phyloP scores from a whole-genome alignment of 108 stramenopile genomes.

The Cyclotella cryptica region DNA sequence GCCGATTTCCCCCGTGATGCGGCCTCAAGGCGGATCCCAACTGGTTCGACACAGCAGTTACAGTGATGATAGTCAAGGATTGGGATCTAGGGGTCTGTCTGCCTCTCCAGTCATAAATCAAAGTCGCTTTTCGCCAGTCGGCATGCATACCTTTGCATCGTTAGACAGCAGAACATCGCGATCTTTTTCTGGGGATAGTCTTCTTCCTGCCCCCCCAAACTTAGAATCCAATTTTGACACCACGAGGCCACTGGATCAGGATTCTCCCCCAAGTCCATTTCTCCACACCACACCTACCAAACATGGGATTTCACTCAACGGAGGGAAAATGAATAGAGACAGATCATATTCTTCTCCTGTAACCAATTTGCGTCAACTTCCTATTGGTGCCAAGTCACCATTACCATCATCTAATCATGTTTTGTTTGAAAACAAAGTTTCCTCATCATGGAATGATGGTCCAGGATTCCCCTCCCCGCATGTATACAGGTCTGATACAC shows the following conservation, averaged over 20 bases:
- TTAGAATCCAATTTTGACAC: slow-evolving; percentile 24
- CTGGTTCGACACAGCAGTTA: slow-evolving; percentile 24
- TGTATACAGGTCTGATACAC: slow-evolving; percentile 14
- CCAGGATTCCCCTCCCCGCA: slow-evolving; percentile 29
- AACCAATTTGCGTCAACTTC: slow-evolving; percentile 27
- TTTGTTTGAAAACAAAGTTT: slow-evolving; percentile 38
- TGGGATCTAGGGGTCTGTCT: slow-evolving; percentile 13
- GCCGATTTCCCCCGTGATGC: slow-evolving; percentile 29
- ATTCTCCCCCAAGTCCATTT: slow-evolving; percentile 23
- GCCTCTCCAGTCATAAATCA: slow-evolving; percentile 30
- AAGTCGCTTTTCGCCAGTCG: slow-evolving; percentile 24
- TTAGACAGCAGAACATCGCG: slow-evolving; percentile 19
- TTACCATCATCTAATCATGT: slow-evolving; percentile 32
- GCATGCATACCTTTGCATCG: slow-evolving; percentile 6
- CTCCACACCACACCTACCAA: slow-evolving; percentile 19
- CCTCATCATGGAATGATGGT: slow-evolving; percentile 46
- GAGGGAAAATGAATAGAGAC: slow-evolving; percentile 33
- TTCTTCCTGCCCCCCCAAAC: slow-evolving; percentile 42
- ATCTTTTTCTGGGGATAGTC: slow-evolving; percentile 26
- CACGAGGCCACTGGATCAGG: slow-evolving; percentile 4
- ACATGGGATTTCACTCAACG: slow-evolving; percentile 13
- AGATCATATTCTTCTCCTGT: slow-evolving; percentile 53
- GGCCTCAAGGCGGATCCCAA: slow-evolving; percentile 17
- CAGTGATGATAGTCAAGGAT: slow-evolving; percentile 29
- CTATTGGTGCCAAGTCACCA: slow-evolving; percentile 37